Evolutionary conservation across 495 filamentous ascomycete species (phyloP).

Genomic region (Neurospora tetrasperma): DNA sequence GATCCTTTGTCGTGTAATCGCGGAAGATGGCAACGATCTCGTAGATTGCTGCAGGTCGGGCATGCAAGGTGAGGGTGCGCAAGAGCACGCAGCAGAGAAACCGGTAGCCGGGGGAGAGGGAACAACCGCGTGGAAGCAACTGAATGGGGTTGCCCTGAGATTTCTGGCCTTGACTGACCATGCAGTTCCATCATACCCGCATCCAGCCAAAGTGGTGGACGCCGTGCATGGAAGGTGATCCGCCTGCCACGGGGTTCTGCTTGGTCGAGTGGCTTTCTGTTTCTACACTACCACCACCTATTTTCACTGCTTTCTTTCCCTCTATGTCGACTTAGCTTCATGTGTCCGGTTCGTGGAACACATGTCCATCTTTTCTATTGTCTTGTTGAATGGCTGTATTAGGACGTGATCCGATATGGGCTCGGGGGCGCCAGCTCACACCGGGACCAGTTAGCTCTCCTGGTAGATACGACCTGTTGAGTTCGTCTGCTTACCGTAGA

Average conservation of each 20-base stretch:
- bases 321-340: neutral
- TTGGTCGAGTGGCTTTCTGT: constrained; percentile 11
- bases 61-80: neutral
- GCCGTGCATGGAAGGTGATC: neutral
- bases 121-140: neutral
- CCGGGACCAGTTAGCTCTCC: neutral
- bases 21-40: neutral
- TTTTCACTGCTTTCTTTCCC: neutral
- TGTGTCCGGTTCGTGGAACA: neutral
- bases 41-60: neutral
- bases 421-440: neutral
- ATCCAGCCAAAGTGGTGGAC: neutral
- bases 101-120: neutral
- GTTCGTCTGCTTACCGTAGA: neutral
- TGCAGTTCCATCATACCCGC: neutral
- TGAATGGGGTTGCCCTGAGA: neutral
- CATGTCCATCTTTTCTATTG: neutral
- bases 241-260: constrained; percentile 3
- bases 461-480: neutral
- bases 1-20: neutral
- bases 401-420: neutral
- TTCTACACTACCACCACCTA: neutral
- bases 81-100: neutral
- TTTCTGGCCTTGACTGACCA: neutral
- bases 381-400: neutral